phyloP scores from a whole-genome alignment of 768 basidiomycete species.

The Gloeostereum incarnatum region DNA sequence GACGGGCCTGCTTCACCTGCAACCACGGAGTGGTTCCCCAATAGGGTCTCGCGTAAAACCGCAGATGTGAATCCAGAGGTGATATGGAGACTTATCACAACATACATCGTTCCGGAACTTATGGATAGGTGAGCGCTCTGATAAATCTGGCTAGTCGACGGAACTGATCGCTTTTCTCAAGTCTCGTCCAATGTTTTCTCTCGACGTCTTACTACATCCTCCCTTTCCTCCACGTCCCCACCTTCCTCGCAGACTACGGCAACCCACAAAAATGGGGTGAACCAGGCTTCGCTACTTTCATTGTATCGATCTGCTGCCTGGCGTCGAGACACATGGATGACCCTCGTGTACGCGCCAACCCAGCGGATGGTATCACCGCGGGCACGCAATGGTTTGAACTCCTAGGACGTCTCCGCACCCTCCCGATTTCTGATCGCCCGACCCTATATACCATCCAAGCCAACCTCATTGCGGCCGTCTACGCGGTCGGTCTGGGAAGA shows the following conservation, averaged over 20 bases:
- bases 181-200: conserved; percentile 75
- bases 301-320: conserved; percentile 87
- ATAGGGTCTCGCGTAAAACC: conserved; percentile 62
- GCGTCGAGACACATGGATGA: conserved; percentile 92
- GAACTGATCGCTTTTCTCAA: conserved; percentile 17
- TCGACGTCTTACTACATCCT: conserved; percentile 92
- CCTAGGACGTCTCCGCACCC: conserved; percentile 76
- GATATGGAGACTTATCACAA: conserved; percentile 81
- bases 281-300: conserved; percentile 89
- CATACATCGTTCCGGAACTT: conserved; percentile 77
- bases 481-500: conserved; percentile 84
- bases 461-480: conserved; percentile 85
- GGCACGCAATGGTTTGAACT: conserved; percentile 91
- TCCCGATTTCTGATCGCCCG: conserved; percentile 81
- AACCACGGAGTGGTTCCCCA: conserved; percentile 67
- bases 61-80: conserved; percentile 85
- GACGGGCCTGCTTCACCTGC: conserved; percentile 14
- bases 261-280: conserved; percentile 94
- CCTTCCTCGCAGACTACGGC: conserved; percentile 85
- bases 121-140: conserved; percentile 74
- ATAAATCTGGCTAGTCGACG: not conserved
- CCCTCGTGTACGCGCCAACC: conserved; percentile 76
- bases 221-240: conserved; percentile 88
- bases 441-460: conserved; percentile 91
- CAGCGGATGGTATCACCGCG: conserved; percentile 77